phyloP scores from a whole-genome alignment of 495 filamentous ascomycete species.

The Daldinia grandis region DNA sequence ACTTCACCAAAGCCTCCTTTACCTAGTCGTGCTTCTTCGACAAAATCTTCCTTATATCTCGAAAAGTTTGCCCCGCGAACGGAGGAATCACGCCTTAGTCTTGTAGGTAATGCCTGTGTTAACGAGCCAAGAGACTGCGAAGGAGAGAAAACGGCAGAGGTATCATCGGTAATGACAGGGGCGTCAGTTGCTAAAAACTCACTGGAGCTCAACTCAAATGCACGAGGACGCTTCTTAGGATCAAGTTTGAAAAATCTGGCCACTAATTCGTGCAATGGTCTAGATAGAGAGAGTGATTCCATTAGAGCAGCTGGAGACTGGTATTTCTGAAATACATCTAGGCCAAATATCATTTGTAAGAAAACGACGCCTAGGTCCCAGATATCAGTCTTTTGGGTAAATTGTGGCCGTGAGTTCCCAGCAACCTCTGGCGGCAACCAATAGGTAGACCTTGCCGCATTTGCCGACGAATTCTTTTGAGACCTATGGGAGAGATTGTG shows the following conservation, averaged over 20 bases:
- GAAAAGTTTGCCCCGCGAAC: constrained; percentile 60
- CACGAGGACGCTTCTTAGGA: constrained; percentile 82
- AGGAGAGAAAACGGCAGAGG: constrained; percentile 44
- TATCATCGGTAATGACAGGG: constrained; percentile 58
- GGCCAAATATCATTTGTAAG: constrained; percentile 93
- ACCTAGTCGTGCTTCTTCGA: constrained; percentile 85
- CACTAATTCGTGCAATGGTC: constrained; percentile 79
- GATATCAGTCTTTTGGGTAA: constrained; percentile 85
- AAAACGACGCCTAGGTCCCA: constrained; percentile 93
- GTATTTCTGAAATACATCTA: constrained; percentile 77
- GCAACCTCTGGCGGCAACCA: constrained; percentile 87
- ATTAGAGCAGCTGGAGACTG: constrained; percentile 77
- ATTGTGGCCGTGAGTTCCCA: constrained; percentile 62
- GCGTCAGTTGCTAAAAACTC: constrained; percentile 80
- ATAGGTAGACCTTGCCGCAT: constrained; percentile 74
- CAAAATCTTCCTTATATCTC: constrained; percentile 86
- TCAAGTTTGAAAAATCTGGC: constrained; percentile 83
- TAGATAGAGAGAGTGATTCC: constrained; percentile 68
- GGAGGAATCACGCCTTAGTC: constrained; percentile 61
- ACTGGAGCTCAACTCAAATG: constrained; percentile 87
- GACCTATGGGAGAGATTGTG: constrained; percentile 62
- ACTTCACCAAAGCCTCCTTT: constrained; percentile 97
- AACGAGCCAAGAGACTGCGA: constrained; percentile 51
- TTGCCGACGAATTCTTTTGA: constrained; percentile 56
- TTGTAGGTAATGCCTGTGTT: constrained; percentile 49